A percentile compares a stretch with the other conserved stretches of the same genome.
Conservation (phyloP, 2,329 filamentous ascomycete genomes). For the Tolypocladium endophyticum region DNA sequence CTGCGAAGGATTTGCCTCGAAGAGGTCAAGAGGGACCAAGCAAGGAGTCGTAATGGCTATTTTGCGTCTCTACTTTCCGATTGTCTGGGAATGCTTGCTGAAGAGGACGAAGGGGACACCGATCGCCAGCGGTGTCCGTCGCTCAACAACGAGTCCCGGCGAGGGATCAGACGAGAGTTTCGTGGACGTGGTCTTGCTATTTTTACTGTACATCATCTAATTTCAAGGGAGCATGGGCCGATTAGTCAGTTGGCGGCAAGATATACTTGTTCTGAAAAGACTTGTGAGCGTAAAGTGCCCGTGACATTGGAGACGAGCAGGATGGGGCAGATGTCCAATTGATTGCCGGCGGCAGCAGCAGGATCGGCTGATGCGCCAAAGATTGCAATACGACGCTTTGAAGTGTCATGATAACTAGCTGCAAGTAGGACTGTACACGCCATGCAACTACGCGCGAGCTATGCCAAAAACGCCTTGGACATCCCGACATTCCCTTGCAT, state of each 20-base stretch:
- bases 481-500: neutral
- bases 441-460: neutral
- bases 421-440: too few species aligned
- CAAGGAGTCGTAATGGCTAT: constrained; percentile 7
- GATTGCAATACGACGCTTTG: neutral
- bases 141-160: neutral
- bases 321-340: neutral
- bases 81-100: neutral
- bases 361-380: neutral
- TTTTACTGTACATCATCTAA: constrained; percentile 16
- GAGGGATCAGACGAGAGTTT: neutral
- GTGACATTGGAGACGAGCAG: neutral
- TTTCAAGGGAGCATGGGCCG: constrained; percentile 7
- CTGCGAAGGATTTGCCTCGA: constrained; percentile 2
- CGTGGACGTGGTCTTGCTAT: constrained; percentile 1
- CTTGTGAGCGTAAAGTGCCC: neutral
- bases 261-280: constrained; percentile 5
- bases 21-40: constrained; percentile 6
- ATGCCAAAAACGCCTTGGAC: neutral
- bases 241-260: constrained; percentile 6
- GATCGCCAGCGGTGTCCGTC: neutral
- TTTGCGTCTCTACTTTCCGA: neutral
- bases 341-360: neutral
- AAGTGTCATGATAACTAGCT: neutral
- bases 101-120: neutral